Base-by-base conservation (phyloP, 164 flowering plant species). In the Liquidambar formosana region DNA sequence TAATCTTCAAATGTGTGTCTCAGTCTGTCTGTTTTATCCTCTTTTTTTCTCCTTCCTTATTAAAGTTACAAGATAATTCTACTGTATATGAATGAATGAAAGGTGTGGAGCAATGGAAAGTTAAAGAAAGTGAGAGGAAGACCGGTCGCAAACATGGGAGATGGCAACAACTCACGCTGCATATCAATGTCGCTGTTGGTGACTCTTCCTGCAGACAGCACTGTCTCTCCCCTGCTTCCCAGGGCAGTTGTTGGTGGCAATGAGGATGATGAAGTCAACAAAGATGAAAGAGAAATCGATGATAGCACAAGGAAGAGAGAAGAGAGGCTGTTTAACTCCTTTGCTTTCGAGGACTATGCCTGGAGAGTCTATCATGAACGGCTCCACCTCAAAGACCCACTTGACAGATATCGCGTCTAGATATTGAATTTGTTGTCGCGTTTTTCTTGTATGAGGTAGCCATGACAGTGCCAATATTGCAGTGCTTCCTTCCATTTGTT, bases 21-120 rank as follows among this genome's bases (percentile, higher is more conserved):
- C n/a, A n/a, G n/a, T n/a, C n/a, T n/a, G n/a, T n/a, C n/a, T n/a
- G n/a, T n/a, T n/a, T 33, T 33, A 2, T 33, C 41, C 2, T 33
- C 2, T 33, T 33, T 6, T 6, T 33, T 2, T 33, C 41, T 33
- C 6, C 41, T 33, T 6, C 41, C 41, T 33, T 33, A 2, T n/a
- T n/a, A n/a, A n/a, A n/a, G n/a, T n/a, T n/a, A n/a, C n/a, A 6
- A 33, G 41, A 33, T 33, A 33, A 33, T 33, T n/a, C n/a, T n/a
- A n/a, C n/a, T n/a, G n/a, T n/a, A n/a, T 14, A 6, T 26, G 6
- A 59, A 57, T 28, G 28, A 26, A 16, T 18, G 41, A 43, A 64
- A 89, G 96, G 95, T 89, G 38, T 93, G 96, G 96, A 89, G 96
- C 80, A 91, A 93, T 75, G 98, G 98, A 51, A 84, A 79, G 76